Base-by-base conservation (phyloP, 352 stramenopile species). In the Halophytophthora polymorphica region DNA sequence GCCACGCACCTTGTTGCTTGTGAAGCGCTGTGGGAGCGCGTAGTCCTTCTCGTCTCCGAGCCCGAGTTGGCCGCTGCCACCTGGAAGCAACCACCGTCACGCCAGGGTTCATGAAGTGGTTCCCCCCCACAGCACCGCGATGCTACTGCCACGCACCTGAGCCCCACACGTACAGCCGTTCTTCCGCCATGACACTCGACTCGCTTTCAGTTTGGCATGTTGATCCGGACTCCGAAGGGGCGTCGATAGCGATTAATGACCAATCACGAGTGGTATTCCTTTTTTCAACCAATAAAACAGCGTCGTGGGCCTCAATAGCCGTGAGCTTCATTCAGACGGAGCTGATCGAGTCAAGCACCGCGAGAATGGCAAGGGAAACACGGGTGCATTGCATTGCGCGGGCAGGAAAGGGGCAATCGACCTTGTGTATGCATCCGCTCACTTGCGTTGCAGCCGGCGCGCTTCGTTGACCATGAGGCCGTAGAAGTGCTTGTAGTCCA, bases 401-500 rank as follows among this genome's bases (percentile, higher is more conserved):
- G 3, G 50, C 8, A n/a, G 13, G 21, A 11, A 18, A n/a, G 13
- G 3, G 33, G 33, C 13, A n/a, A 2, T 38, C 33, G 11, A 10
- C 33, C 33, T 6, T 17, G 2, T 21, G 41, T 15, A 14, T 36
- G 14, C 13, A 4, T 17, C 48, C 4, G 5, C 6, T 82, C 50
- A 87, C 58, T 86, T 87, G 43, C 73, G 73, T 41, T 68, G 70
- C 34, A 80, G 62, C n/a, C 76, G 73, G 33, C 78, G 71, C 13
- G 79, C 74, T 50, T 92, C 77, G 62, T 92, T 92, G 41, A 86
- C 57, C 71, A 89, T 90, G 53, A 92, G 76, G 0, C 74, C 73
- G 61, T 87, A 87, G 45, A 92, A 90, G 35, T 86, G 66, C 43
- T 89, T 84, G 61, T 87, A 92, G 52, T 90, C 77, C 77, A 92